phyloP scores from a whole-genome alignment of 441 rosid species.

The Breynia disticha region DNA sequence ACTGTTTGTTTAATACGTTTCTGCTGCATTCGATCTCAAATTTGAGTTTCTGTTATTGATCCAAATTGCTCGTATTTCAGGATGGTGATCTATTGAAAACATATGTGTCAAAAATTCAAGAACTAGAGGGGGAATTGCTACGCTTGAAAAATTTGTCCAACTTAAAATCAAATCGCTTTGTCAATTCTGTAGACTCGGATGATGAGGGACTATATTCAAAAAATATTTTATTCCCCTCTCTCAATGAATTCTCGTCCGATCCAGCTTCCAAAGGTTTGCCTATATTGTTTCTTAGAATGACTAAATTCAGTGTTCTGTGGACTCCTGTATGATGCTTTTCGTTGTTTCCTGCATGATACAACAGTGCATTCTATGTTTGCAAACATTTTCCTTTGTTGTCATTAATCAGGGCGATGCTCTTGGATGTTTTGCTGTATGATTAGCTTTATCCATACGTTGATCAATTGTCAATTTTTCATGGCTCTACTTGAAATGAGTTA shows the following conservation, averaged over 20 bases:
- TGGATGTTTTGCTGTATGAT: too few relatives aligned
- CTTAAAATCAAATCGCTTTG: slow-evolving; percentile 29
- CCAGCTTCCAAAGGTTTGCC: slow-evolving; percentile 34
- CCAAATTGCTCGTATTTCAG: slow-evolving; percentile 27
- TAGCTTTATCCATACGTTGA: too few relatives aligned
- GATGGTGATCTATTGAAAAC: slow-evolving; percentile 57
- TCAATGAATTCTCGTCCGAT: slow-evolving; percentile 42
- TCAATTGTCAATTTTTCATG: too few relatives aligned
- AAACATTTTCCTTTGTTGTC: too few relatives aligned
- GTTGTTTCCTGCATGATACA: background rate
- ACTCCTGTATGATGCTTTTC: background rate
- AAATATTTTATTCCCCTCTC: slow-evolving; percentile 40
- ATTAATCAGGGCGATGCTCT: too few relatives aligned
- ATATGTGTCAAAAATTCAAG: slow-evolving; percentile 80
- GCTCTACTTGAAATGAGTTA: too few relatives aligned
- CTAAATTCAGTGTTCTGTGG: background rate
- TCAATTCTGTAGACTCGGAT: slow-evolving; percentile 44
- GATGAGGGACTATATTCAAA: slow-evolving; percentile 50
- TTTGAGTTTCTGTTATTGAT: slow-evolving; percentile 6
- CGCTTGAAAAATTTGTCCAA: slow-evolving; percentile 39
- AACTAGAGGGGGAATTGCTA: slow-evolving; percentile 76
- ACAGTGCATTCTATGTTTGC: too few relatives aligned
- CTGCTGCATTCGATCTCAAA: background rate
- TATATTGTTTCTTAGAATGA: too few relatives aligned
- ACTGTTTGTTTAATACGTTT: slow-evolving; percentile 1